Evolutionary conservation across 352 stramenopile genomes (phyloP).

Genomic region (Globisporangium canariense): DNA sequence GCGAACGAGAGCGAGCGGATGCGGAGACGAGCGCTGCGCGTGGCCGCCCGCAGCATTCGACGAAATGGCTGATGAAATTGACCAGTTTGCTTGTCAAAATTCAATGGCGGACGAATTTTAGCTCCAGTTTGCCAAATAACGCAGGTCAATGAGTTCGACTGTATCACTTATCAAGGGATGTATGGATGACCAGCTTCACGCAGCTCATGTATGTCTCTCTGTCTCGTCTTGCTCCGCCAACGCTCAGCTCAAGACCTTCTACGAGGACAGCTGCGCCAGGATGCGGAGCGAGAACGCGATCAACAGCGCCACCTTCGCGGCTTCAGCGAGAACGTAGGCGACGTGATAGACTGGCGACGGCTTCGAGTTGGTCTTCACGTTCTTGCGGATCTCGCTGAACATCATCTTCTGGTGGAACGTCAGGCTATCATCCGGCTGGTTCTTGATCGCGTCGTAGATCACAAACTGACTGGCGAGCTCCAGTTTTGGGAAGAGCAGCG

Average conservation of each 20-base stretch:
- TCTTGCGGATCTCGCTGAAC: slow-evolving; percentile 51
- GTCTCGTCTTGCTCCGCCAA: not conserved
- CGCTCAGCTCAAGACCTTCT: not conserved
- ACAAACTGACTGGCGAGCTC: slow-evolving; percentile 48
- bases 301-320: slow-evolving; percentile 50
- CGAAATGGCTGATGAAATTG: not conserved
- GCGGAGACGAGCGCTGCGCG: not conserved
- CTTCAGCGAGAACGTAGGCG: slow-evolving; percentile 39
- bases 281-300: slow-evolving; percentile 45
- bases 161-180: not conserved
- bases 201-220: not conserved
- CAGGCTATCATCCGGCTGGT: slow-evolving; percentile 42
- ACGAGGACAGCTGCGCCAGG: slow-evolving; percentile 35
- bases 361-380: slow-evolving; percentile 35
- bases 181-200: not conserved
- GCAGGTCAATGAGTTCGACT: not conserved
- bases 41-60: not conserved
- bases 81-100: not conserved
- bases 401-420: slow-evolving; percentile 62
- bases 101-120: slow-evolving; percentile 6
- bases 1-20: not conserved
- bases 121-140: not conserved
- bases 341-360: slow-evolving; percentile 42
- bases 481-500: slow-evolving; percentile 52
- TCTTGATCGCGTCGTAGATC: slow-evolving; percentile 55